A percentile compares a stretch with the other conserved stretches of the same genome.
These are phyloP conservation scores for Nemophila menziesii DNA, from an alignment of 257 asterid genomes.

Conservation along the genomic window DNA sequence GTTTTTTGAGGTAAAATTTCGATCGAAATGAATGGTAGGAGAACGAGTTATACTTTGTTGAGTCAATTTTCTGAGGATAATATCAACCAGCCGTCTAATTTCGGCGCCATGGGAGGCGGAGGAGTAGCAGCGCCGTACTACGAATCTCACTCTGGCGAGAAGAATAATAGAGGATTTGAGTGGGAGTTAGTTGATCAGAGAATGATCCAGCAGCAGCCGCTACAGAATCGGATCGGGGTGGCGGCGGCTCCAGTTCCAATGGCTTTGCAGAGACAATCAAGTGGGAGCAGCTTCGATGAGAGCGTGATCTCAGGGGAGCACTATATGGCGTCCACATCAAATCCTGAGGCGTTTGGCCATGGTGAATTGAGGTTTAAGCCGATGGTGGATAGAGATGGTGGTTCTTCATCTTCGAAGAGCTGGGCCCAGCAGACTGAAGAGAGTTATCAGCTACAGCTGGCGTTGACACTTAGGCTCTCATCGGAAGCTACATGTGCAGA, in stretches of 20 bases:
- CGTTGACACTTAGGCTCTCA: conserved; percentile 77
- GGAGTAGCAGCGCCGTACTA: conserved; percentile 24
- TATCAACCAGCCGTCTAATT: conserved; percentile 26
- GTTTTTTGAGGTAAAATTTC: conserved; percentile 2
- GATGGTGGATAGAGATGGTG: conserved; percentile 33
- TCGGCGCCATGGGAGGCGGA: conserved; percentile 15
- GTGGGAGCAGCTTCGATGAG: conserved; percentile 90
- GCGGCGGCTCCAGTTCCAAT: conserved; percentile 33
- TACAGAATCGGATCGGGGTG: conserved; percentile 12
- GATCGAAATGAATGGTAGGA: conserved; percentile 73
- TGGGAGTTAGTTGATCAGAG: conserved; percentile 67
- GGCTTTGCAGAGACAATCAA: conserved; percentile 78
- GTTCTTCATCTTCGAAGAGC: conserved; percentile 58
- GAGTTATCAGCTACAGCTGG: conserved; percentile 90
- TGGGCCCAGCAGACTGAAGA: conserved; percentile 99
- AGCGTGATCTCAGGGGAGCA: conserved; percentile 79
- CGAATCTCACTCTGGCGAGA: conserved; percentile 59
- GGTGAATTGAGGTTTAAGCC: conserved; percentile 42
- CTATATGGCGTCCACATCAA: conserved; percentile 42
- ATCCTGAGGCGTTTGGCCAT: conserved; percentile 36
- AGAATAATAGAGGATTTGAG: conserved; percentile 34
- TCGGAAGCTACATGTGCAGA: conserved; percentile 75
- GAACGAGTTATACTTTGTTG: conserved; percentile 60
- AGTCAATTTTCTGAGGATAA: conserved; percentile 69
- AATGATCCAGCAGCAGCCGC: conserved; percentile 21